Base-by-base conservation (phyloP, 805 yeast genomes). In the Kuraishia cidri region DNA sequence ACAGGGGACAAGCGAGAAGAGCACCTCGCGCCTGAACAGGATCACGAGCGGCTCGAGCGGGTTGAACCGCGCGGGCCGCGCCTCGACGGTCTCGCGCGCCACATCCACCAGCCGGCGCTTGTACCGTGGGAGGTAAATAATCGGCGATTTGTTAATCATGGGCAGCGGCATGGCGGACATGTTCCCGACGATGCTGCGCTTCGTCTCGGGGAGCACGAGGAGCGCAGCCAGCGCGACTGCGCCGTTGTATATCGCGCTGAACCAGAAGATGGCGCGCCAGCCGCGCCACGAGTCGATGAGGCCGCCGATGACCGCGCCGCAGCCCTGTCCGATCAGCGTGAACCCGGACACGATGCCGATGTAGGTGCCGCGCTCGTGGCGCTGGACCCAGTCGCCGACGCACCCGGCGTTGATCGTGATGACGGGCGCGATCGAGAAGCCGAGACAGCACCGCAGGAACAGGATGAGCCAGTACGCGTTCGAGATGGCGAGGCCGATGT, bases 261-360 rank as follows among this genome's bases (percentile, higher is more conserved):
- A 79, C 70, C 80, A 70, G 41, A 77, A 77, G 18, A 75, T 66
- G 0, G 81, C 69, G 43, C 87, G 60, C 90, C 92, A 82, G n/a
- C 72, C 65, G 15, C 62, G 41, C 1, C 52, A 57, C 12, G 31
- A 27, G 29, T 56, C 78, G 47, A 66, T 36, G 2, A 48, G 54
- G 21, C 69, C 68, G 5, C 72, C 72, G 16, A 81, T 57, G 4
- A 83, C 48, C 0, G 86, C 80, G 14, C 88, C 92, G 42, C 80
- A 64, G 2, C 82, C 83, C 45, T 74, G 73, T 1, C 88, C 90
- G 3, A 78, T 40, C 17, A 77, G 61, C 11, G 73, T 72, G 26
- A 74, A 54, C 0, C 87, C 86, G 17, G 71, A 47, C 1, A 70
- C 67, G 19, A 75, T 48, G 0, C 88, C 90, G 21, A 79, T 72